A percentile compares a stretch with the other conserved stretches of the same genome.
phyloP scores from a whole-genome alignment of 192 early-diverging fungal species.

The Podila horticola region DNA sequence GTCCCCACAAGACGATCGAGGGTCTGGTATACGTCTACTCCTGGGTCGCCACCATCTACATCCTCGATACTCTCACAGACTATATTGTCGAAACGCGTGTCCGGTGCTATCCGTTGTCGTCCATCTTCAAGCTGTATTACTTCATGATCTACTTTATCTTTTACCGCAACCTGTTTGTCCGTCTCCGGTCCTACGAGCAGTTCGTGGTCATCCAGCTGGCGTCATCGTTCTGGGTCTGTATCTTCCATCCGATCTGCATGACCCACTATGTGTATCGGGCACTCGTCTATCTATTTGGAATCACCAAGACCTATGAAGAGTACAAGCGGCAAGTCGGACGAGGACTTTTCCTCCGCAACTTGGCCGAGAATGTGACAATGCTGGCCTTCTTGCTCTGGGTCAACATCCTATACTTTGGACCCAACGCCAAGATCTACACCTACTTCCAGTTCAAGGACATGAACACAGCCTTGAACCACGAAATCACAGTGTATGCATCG shows the following conservation, averaged over 20 bases:
- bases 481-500: conserved; percentile 68
- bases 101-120: conserved; percentile 73
- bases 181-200: conserved; percentile 73
- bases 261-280: conserved; percentile 61
- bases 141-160: conserved; percentile 87
- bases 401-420: conserved; percentile 75
- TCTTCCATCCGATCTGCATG: conserved; percentile 81
- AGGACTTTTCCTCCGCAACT: conserved; percentile 75
- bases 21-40: conserved; percentile 78
- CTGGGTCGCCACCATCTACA: conserved; percentile 76
- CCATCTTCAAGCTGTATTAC: conserved; percentile 79
- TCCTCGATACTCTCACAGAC: conserved; percentile 71
- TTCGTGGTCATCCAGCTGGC: conserved; percentile 73
- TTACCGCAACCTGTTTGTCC: conserved; percentile 81
- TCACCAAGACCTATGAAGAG: conserved; percentile 70
- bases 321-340: conserved; percentile 76
- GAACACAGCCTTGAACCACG: conserved; percentile 59
- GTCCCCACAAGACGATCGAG: conserved; percentile 68
- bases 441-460: conserved; percentile 75
- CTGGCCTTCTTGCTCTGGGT: conserved; percentile 80
- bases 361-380: conserved; percentile 83
- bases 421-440: conserved; percentile 72
- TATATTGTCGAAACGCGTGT: conserved; percentile 73
- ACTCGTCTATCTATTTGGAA: conserved; percentile 63
- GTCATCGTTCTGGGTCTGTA: conserved; percentile 78